These are phyloP conservation scores for Mollisia scopiformis DNA, from an alignment of 2,329 filamentous ascomycete species.

Conservation along the genomic window DNA sequence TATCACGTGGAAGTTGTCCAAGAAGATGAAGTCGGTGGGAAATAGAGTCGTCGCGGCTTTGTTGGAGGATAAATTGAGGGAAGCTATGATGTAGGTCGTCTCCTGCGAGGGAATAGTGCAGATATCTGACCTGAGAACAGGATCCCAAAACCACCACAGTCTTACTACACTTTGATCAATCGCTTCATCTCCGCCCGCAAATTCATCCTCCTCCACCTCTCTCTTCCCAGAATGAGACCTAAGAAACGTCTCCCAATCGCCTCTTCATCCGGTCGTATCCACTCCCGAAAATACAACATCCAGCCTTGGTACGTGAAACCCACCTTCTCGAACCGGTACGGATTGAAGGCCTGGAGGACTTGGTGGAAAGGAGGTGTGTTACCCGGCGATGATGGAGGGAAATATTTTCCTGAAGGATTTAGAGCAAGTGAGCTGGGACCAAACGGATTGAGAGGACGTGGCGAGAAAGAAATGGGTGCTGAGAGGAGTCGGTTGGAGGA, in stretches of 20 bases:
- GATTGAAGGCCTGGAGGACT: neutral
- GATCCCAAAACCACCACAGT: neutral
- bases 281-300: conserved; percentile 2
- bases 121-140: neutral
- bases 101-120: neutral
- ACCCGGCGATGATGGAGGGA: neutral
- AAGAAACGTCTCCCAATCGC: conserved; percentile 1
- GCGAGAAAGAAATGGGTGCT: neutral
- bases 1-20: neutral
- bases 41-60: neutral
- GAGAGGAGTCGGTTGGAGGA: neutral
- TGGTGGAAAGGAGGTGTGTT: neutral
- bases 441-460: neutral
- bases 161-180: neutral
- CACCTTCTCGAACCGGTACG: neutral
- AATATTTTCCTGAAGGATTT: neutral
- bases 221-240: neutral
- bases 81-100: conserved; percentile 3
- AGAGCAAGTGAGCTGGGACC: neutral
- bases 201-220: neutral
- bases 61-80: conserved; percentile 1
- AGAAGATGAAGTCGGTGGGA: neutral
- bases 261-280: neutral
- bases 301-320: conserved; percentile 3
- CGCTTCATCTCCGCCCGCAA: neutral